Evolutionary conservation across 148 eudicot genomes (phyloP).

Genomic region (Rhododendron griersonianum): DNA sequence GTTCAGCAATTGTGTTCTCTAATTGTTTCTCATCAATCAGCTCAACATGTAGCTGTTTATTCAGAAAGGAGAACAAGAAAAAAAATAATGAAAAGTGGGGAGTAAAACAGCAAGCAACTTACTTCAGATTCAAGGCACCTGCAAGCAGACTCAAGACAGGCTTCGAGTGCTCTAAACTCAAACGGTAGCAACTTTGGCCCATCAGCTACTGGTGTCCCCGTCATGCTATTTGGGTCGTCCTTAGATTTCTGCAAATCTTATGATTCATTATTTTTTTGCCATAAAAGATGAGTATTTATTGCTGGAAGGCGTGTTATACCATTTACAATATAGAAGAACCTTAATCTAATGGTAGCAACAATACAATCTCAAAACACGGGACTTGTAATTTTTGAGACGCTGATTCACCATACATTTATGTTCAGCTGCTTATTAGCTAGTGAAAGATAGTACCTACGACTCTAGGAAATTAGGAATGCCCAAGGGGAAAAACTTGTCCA

Average conservation of each 20-base stretch:
- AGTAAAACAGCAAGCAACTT: conserved; percentile 1
- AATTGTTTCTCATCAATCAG: neutral
- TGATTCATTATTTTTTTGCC: neutral
- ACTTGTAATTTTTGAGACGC: neutral
- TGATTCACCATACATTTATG: neutral
- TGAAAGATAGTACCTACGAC: neutral
- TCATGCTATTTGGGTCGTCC: neutral
- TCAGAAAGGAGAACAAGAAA: neutral
- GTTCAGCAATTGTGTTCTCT: neutral
- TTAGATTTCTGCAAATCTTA: neutral
- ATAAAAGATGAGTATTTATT: neutral
- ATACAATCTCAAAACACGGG: neutral
- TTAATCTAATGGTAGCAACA: neutral
- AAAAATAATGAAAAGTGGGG: neutral
- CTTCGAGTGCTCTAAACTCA: conserved; percentile 59
- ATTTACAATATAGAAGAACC: neutral
- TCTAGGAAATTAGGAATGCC: neutral
- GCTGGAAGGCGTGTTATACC: neutral
- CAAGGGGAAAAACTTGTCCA: neutral
- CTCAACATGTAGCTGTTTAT: neutral
- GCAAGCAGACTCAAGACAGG: conserved; percentile 59
- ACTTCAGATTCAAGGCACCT: conserved; percentile 59
- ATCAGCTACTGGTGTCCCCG: conserved; percentile 1
- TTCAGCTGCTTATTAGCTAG: neutral
- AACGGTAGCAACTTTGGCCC: conserved; percentile 41